Conservation (phyloP, 768 basidiomycete species). For the Boletus speciosus region DNA sequence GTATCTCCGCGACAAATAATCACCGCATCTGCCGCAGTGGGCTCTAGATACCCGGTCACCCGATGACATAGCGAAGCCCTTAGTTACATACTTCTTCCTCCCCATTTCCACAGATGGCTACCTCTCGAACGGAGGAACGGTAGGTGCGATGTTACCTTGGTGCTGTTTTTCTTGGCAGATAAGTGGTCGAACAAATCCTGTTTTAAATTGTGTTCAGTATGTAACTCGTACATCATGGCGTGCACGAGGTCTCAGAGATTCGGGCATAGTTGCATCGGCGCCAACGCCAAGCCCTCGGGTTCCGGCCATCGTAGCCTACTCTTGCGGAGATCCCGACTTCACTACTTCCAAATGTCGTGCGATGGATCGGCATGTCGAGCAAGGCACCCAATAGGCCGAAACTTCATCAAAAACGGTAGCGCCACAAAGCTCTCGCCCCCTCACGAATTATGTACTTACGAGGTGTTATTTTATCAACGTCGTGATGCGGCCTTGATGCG, state of each 20-base stretch:
- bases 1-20: neutral
- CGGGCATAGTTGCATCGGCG: neutral
- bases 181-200: neutral
- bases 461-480: neutral
- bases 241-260: neutral
- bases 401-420: neutral
- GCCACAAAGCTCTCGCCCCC: neutral
- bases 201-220: neutral
- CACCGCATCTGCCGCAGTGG: neutral
- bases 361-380: neutral
- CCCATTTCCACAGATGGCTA: no score
- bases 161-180: neutral
- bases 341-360: neutral
- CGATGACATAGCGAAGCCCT: no score
- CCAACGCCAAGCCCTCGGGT: neutral
- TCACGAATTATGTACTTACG: no score
- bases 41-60: no score
- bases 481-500: neutral
- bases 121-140: neutral
- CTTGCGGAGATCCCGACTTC: neutral
- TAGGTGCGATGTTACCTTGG: neutral
- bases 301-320: neutral
- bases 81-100: no score
- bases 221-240: neutral
- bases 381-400: neutral